Evolutionary conservation across 1,284 basidiomycete genomes (phyloP).

Genomic region (Lentinula novae-zelandiae): DNA sequence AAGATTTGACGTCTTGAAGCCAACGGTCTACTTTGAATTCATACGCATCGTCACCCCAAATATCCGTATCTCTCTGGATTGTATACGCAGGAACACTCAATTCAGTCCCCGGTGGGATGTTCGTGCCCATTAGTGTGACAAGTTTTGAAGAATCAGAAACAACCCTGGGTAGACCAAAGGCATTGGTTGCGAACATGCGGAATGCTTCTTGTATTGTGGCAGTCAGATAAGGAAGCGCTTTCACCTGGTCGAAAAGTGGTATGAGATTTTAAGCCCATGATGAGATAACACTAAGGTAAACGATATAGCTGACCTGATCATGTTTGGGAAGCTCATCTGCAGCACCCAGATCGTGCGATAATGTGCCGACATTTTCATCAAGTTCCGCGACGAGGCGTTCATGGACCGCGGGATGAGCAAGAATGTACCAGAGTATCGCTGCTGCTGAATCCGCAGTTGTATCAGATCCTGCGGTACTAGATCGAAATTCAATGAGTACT

Average conservation of each 20-base stretch:
- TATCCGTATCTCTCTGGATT: background rate
- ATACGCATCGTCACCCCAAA: constrained; percentile 1
- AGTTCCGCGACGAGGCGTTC: constrained; percentile 4
- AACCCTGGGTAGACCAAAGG: constrained; percentile 7
- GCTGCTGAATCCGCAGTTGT: constrained; percentile 4
- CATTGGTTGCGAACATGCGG: constrained; percentile 5
- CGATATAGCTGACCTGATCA: background rate
- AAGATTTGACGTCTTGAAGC: background rate
- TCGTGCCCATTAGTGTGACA: constrained; percentile 1
- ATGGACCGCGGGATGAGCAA: background rate
- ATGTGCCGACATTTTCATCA: background rate
- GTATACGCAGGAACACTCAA: constrained; percentile 13
- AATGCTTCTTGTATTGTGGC: constrained; percentile 5
- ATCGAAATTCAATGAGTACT: background rate
- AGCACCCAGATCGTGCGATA: background rate
- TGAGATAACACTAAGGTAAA: background rate
- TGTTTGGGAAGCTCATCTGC: background rate
- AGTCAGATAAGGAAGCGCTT: background rate
- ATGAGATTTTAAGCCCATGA: background rate
- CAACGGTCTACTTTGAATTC: background rate
- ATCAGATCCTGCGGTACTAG: constrained; percentile 7
- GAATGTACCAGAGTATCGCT: constrained; percentile 4
- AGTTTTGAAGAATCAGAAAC: background rate
- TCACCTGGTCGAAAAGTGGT: background rate
- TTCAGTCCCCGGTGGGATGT: constrained; percentile 1